A percentile compares a stretch with the other conserved stretches of the same genome.
These are phyloP conservation scores for Trametes cinnabarina DNA, from an alignment of 768 basidiomycete species.

Conservation along the genomic window DNA sequence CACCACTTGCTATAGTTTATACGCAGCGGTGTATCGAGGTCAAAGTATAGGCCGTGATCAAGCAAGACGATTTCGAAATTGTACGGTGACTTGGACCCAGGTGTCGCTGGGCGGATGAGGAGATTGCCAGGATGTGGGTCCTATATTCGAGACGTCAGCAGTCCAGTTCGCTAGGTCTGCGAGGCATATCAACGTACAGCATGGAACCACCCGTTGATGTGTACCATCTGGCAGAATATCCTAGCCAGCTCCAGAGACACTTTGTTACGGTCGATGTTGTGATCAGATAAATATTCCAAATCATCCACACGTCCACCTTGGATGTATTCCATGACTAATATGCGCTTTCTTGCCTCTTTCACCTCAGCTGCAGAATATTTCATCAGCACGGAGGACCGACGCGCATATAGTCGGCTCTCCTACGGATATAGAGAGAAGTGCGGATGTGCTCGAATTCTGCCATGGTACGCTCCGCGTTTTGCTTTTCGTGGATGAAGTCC, in stretches of 20 bases:
- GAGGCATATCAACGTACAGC: constrained; percentile 48
- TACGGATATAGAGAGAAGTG: constrained; percentile 83
- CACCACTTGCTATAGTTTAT: constrained; percentile 87
- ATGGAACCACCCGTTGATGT: constrained; percentile 89
- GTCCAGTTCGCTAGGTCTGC: too few relatives aligned
- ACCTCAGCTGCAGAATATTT: constrained; percentile 45
- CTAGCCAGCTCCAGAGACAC: constrained; percentile 87
- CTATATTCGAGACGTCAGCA: constrained; percentile 36
- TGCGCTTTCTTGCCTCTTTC: constrained; percentile 74
- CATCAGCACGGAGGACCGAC: background rate
- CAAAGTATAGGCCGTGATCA: constrained; percentile 94
- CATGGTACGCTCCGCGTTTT: constrained; percentile 70
- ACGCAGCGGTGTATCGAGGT: constrained; percentile 75
- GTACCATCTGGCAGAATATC: constrained; percentile 95
- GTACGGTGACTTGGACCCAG: constrained; percentile 69
- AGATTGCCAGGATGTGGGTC: constrained; percentile 96
- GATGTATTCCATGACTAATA: constrained; percentile 94
- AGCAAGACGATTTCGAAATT: constrained; percentile 96
- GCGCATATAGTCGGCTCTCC: constrained; percentile 14
- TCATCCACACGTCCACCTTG: constrained; percentile 89
- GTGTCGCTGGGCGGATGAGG: constrained; percentile 75
- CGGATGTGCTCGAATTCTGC: constrained; percentile 67
- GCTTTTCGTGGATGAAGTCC: constrained; percentile 90
- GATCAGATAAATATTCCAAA: constrained; percentile 72
- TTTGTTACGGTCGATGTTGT: constrained; percentile 89